These are phyloP conservation scores for Termitomyces sp. DNA, from an alignment of 768 basidiomycete genomes.

Conservation along the genomic window DNA sequence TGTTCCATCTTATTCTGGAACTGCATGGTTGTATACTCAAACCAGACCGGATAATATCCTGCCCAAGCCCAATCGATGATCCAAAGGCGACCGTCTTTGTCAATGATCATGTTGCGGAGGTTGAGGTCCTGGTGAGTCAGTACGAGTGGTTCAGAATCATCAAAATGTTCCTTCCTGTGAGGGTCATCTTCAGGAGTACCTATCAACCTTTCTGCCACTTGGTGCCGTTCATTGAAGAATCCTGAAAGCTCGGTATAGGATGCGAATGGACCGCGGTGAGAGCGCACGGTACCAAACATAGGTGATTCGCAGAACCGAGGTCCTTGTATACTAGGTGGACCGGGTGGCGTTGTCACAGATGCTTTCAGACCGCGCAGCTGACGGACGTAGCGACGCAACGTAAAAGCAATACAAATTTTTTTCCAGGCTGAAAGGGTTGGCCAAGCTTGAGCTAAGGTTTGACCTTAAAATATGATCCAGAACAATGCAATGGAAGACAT, in stretches of 20 bases:
- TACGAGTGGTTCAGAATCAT: slow-evolving; percentile 21
- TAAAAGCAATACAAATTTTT: slow-evolving; percentile 17
- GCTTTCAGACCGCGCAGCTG: slow-evolving; percentile 14
- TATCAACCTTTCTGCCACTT: neutral
- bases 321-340: neutral
- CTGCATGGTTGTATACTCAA: slow-evolving; percentile 20
- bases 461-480: slow-evolving; percentile 19
- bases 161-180: slow-evolving; percentile 8
- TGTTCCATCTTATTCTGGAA: neutral
- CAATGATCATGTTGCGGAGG: slow-evolving; percentile 19
- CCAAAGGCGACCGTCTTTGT: slow-evolving; percentile 19
- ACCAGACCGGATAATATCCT: slow-evolving; percentile 19
- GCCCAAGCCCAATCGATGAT: slow-evolving; percentile 21
- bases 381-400: slow-evolving; percentile 18
- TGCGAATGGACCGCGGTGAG: slow-evolving; percentile 4
- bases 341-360: neutral
- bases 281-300: neutral
- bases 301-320: neutral
- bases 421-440: slow-evolving; percentile 9
- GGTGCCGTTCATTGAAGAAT: slow-evolving; percentile 13
- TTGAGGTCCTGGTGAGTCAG: slow-evolving; percentile 21
- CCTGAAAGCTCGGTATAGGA: slow-evolving; percentile 13
- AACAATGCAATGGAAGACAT: slow-evolving; percentile 4
- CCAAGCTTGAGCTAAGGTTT: slow-evolving; percentile 13
- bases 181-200: slow-evolving; percentile 3